phyloP scores from a whole-genome alignment of 768 basidiomycete species.

The Termitomyces sp. region DNA sequence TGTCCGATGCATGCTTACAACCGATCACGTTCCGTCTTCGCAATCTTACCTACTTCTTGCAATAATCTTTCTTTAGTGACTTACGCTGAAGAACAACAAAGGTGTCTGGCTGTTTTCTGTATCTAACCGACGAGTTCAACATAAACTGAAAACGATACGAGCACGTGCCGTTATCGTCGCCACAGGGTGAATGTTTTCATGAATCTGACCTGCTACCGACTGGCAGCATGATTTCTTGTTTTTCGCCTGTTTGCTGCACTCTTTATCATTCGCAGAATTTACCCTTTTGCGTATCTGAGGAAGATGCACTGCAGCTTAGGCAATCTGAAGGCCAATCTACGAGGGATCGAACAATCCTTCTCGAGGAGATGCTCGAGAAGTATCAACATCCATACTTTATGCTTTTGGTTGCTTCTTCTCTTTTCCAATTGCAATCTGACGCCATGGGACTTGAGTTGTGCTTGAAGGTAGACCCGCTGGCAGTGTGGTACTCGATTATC shows the following conservation, averaged over 20 bases:
- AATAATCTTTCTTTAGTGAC: too few relatives aligned
- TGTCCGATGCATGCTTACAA: too few relatives aligned
- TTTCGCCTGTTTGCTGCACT: neutral
- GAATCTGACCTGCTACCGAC: neutral
- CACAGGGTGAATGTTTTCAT: neutral
- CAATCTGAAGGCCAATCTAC: neutral
- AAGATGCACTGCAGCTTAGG: neutral
- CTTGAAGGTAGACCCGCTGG: neutral
- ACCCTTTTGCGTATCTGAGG: neutral
- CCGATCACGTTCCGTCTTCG: neutral
- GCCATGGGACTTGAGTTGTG: neutral
- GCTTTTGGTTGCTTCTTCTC: neutral
- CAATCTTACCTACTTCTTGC: neutral
- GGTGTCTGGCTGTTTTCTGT: too few relatives aligned
- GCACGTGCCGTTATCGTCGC: too few relatives aligned
- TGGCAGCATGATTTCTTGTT: neutral
- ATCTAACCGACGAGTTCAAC: too few relatives aligned
- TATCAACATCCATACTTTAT: neutral
- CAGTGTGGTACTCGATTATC: neutral
- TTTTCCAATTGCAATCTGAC: neutral
- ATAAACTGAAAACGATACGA: too few relatives aligned
- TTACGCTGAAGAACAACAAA: too few relatives aligned
- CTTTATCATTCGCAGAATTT: neutral
- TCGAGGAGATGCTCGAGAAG: neutral
- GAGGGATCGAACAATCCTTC: neutral